Evolutionary conservation across 108 stramenopile genomes (phyloP), one percentile per base, ranked within the genome.

Genomic region (Skeletonema costatum): DNA sequence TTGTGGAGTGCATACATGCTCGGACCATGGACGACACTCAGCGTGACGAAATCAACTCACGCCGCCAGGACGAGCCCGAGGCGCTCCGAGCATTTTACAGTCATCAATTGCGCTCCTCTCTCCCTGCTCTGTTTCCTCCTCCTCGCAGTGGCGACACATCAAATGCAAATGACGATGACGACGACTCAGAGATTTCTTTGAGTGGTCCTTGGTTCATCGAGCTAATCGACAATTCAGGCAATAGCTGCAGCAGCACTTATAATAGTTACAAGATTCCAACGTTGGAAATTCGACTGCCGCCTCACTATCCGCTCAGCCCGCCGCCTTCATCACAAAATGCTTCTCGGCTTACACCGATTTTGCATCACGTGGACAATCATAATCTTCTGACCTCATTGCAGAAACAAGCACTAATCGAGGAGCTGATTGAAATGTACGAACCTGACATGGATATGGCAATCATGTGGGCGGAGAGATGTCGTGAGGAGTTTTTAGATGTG

Each of bases 31-130:
- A 36, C 35, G 35, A 36, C 35, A 36, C 1, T 36, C 35, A 36
- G 35, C 5, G 4, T 36, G 62, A 53, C 31, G 72, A 73, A 50
- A 73, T 73, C 44, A 62, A 32, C n/a, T n/a, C 48, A 32, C 65
- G 65, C 9, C 74, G 74, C 38, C 31, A 36, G 36, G 78, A 86
- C 59, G 86, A 86, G 53, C 60, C 78, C 31, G 82, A 80, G 17
- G 86, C 86, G 12, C 67, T 86, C 16, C 33, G 51, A 30, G 73
- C 86, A 41, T 79, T 86, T 44, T 86, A 83, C 60, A 82, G 86
- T 58, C 66, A 85, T 14, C 65, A 85, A 39, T 29, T 75, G 31
- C 36, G 42, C 2, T 16, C 66, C 29, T 60, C 50, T 30, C 56
- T 75, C 1, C n/a, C 41, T 68, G 48, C 30, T 6, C 25, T 1